phyloP scores from a whole-genome alignment of 192 early-diverging fungal genomes.

The Coemansia sp. region DNA sequence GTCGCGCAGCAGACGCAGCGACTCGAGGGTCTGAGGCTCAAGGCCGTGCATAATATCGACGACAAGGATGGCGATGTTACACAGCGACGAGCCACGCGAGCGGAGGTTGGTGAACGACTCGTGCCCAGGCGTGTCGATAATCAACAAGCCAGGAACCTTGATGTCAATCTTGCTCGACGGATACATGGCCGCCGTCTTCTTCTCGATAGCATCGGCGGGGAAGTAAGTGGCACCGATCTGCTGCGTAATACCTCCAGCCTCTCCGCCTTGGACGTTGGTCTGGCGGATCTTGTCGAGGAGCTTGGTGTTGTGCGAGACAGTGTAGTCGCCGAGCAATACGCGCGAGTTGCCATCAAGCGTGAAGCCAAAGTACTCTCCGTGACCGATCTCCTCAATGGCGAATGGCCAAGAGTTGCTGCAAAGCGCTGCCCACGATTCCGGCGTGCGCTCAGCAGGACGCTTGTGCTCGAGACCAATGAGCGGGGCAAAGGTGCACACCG shows the following conservation, averaged over 20 bases:
- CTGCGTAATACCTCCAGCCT: slow-evolving; percentile 99
- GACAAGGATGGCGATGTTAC: slow-evolving; percentile 99
- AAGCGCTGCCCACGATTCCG: slow-evolving; percentile 9
- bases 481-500: slow-evolving; percentile 18
- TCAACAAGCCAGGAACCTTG: slow-evolving; percentile 90
- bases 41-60: slow-evolving; percentile 99
- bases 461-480: slow-evolving; percentile 15
- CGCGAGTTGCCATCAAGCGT: slow-evolving; percentile 62
- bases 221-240: slow-evolving; percentile 99
- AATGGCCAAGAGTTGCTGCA: slow-evolving; percentile 47
- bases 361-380: slow-evolving; percentile 60
- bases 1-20: slow-evolving; percentile 85
- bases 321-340: slow-evolving; percentile 56
- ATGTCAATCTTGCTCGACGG: slow-evolving; percentile 64
- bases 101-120: slow-evolving; percentile 97
- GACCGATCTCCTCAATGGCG: slow-evolving; percentile 33
- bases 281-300: slow-evolving; percentile 98
- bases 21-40: slow-evolving; percentile 98
- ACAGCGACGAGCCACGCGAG: slow-evolving; percentile 93
- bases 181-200: slow-evolving; percentile 85
- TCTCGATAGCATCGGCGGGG: slow-evolving; percentile 89
- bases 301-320: slow-evolving; percentile 82
- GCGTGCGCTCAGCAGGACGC: slow-evolving; percentile 12
- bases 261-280: slow-evolving; percentile 98
- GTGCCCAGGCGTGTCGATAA: slow-evolving; percentile 99